Evolutionary conservation across 495 filamentous ascomycete species (phyloP), one percentile per base, ranked within the genome.

Genomic region (Penicillium egyptiacum): DNA sequence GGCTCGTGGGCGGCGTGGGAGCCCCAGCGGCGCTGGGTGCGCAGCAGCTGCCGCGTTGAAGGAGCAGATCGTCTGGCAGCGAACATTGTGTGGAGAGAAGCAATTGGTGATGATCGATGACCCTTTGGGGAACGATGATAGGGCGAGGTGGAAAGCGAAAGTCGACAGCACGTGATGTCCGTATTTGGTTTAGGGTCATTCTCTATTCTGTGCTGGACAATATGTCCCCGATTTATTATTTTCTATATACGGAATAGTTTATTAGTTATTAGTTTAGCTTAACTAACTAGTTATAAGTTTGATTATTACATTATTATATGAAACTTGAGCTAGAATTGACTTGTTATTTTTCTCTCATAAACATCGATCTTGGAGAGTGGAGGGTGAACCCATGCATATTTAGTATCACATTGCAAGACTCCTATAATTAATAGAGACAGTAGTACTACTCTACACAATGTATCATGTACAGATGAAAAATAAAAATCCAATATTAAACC

Each of bases 1-100:
- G 83, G 81, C 54, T 72, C 77, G 65, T 82, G 74, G 54, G 60
- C 71, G 56, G 74, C 70, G 53, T 76, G 71, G 4, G 76, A 79
- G 61, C 64, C 75, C 59, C 72, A 78, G 57, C 76, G 73, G 50
- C 74, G 76, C 63, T 77, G 76, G 55, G 69, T 66, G 61, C 70
- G 73, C 71, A 77, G 70, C 70, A 75, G 55, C 59, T 70, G 71
- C 69, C 74, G 70, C 66, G 65, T 64, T 50, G 69, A 73, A 61
- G 69, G 67, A 55, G 70, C 74, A 56, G 70, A 75, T 65, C 72
- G 70, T 70, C 75, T 69, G 66, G 75, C 71, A 62, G 70, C 63
- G 64, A 76, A 75, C 76, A 79, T 79, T 63, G 61, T 68, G 70
- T 70, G 60, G 53, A 68, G 64, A 55, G 52, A 58, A 61, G 64